A percentile compares a stretch with the other conserved stretches of the same genome.
Evolutionary conservation across 805 yeast genomes (phyloP).

Genomic region (Metschnikowia reukaufii): DNA sequence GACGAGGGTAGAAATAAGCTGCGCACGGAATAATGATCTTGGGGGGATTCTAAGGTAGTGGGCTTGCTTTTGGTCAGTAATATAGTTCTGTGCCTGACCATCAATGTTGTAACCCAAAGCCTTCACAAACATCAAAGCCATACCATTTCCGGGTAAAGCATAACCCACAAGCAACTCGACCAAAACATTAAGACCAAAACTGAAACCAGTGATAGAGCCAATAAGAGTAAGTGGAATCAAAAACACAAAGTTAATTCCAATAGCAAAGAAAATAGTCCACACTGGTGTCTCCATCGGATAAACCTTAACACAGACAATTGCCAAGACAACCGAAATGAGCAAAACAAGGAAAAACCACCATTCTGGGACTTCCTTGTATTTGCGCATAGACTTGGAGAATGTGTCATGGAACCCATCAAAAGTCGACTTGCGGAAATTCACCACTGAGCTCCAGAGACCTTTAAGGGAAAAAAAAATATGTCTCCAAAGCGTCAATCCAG

Average conservation of each 20-base stretch:
- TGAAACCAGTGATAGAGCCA: constrained; percentile 34
- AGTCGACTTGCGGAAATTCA: constrained; percentile 23
- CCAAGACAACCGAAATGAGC: constrained; percentile 31
- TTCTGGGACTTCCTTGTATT: constrained; percentile 41
- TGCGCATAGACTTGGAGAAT: constrained; percentile 33
- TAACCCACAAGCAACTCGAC: constrained; percentile 45
- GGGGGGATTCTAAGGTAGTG: constrained; percentile 45
- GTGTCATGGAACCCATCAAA: constrained; percentile 36
- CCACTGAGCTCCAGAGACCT: constrained; percentile 18
- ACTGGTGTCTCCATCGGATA: constrained; percentile 45
- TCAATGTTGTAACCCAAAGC: constrained; percentile 49
- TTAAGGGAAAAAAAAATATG: constrained; percentile 16
- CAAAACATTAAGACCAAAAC: constrained; percentile 43
- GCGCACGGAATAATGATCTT: constrained; percentile 41
- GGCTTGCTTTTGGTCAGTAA: constrained; percentile 47
- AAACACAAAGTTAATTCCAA: constrained; percentile 38
- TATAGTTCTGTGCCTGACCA: constrained; percentile 47
- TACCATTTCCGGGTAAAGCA: constrained; percentile 48
- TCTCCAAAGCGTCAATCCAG: constrained; percentile 15
- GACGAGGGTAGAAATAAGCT: constrained; percentile 43
- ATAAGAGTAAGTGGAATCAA: constrained; percentile 43
- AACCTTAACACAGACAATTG: constrained; percentile 37
- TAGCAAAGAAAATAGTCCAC: constrained; percentile 40
- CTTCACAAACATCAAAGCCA: constrained; percentile 48
- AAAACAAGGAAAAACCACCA: constrained; percentile 42